Evolutionary conservation across 345 rosid genomes (phyloP).

Genomic region (Rhodamnia rubescens): DNA sequence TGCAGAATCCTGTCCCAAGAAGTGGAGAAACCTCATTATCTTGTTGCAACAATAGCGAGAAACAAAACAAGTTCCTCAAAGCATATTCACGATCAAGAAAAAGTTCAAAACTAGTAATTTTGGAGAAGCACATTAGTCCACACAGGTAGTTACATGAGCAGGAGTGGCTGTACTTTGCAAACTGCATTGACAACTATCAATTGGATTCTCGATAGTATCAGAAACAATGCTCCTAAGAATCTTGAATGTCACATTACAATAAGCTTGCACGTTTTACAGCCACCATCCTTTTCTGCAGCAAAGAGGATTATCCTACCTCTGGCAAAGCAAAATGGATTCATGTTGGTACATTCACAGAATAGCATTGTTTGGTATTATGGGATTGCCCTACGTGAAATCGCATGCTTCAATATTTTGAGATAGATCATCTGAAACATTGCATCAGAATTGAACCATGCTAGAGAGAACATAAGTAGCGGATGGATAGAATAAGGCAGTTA

Average conservation of each 20-base stretch:
- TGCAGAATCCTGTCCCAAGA: slow-evolving; percentile 19
- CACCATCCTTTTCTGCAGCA: neutral
- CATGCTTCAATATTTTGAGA: neutral
- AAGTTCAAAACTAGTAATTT: neutral
- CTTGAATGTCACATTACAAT: neutral
- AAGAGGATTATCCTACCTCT: neutral
- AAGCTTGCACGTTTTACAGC: neutral
- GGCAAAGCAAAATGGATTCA: neutral
- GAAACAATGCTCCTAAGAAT: neutral
- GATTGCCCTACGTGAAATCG: neutral
- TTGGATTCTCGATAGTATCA: neutral
- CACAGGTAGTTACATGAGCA: neutral
- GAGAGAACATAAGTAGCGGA: neutral
- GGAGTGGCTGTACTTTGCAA: neutral
- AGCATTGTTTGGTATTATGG: neutral
- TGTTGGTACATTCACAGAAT: neutral
- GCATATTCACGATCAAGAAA: neutral
- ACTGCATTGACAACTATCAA: neutral
- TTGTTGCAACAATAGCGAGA: neutral
- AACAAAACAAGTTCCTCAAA: neutral
- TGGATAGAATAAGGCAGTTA: neutral
- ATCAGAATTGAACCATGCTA: neutral
- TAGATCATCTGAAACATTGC: neutral
- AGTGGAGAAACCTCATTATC: neutral
- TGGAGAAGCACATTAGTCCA: neutral